Percentiles rank a stretch among this genome's conserved stretches.
These are phyloP conservation scores for Diplogelasinospora grovesii DNA, from an alignment of 495 filamentous ascomycete species.

Conservation along the genomic window DNA sequence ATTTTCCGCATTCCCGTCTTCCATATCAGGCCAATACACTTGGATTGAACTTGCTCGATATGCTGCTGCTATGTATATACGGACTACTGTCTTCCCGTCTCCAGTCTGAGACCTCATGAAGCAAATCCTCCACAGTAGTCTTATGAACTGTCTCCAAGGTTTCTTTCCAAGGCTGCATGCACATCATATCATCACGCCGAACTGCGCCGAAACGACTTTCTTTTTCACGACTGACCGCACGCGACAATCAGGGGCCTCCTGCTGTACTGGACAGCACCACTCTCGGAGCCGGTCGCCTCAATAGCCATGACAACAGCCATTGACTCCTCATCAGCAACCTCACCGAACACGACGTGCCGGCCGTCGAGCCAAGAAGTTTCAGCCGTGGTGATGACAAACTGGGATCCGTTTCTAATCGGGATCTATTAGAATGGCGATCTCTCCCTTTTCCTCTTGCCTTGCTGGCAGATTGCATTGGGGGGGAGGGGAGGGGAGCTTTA, in stretches of 20 bases:
- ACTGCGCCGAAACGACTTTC: not conserved
- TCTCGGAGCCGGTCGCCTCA: slow-evolving; percentile 60
- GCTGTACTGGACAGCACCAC: slow-evolving; percentile 54
- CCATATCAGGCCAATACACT: too few relatives aligned
- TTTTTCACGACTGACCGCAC: slow-evolving; percentile 48
- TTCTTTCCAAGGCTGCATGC: too few relatives aligned
- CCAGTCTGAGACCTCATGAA: too few relatives aligned
- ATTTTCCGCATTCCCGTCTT: too few relatives aligned
- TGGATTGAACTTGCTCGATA: too few relatives aligned
- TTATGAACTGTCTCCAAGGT: too few relatives aligned
- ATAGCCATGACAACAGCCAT: slow-evolving; percentile 61
- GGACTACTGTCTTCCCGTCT: too few relatives aligned
- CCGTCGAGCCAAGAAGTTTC: slow-evolving; percentile 68
- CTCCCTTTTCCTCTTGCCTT: too few relatives aligned
- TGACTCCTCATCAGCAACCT: slow-evolving; percentile 64
- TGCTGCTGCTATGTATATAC: too few relatives aligned
- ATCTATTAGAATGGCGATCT: not conserved
- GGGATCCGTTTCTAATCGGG: slow-evolving; percentile 57
- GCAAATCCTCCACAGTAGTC: too few relatives aligned
- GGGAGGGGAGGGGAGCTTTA: slow-evolving; percentile 29
- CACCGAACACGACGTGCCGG: slow-evolving; percentile 77
- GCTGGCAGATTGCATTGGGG: too few relatives aligned
- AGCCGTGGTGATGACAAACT: slow-evolving; percentile 74
- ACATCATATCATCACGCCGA: too few relatives aligned
- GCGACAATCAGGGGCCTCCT: slow-evolving; percentile 63